Conservation (phyloP, 2,329 filamentous ascomycete species). For the Colletotrichum liaoningense region DNA sequence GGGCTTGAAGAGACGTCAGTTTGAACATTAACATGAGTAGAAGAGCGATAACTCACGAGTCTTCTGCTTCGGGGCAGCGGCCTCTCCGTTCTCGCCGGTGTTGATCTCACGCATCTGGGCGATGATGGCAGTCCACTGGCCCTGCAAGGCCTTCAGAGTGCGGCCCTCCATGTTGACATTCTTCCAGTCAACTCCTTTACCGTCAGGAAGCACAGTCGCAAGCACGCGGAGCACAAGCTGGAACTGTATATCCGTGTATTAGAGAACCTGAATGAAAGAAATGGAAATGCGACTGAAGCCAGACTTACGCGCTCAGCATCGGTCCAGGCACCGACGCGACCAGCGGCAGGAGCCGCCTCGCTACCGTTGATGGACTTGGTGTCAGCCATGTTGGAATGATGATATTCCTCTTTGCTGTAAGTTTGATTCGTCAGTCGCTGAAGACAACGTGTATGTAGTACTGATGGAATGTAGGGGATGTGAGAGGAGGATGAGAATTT, state of each 20-base stretch:
- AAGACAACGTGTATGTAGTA: background rate
- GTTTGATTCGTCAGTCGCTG: background rate
- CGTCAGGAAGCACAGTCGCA: conserved; percentile 43
- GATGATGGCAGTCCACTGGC: conserved; percentile 50
- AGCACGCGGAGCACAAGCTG: conserved; percentile 51
- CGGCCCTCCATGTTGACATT: conserved; percentile 50
- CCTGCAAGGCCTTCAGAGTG: conserved; percentile 50
- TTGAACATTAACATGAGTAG: background rate
- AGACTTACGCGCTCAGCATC: conserved; percentile 48
- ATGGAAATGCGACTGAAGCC: background rate
- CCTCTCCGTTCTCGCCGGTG: conserved; percentile 28
- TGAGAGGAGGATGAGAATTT: background rate
- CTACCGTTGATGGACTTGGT: conserved; percentile 35
- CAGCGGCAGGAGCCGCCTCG: conserved; percentile 33
- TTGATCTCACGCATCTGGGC: conserved; percentile 51
- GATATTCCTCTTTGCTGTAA: background rate
- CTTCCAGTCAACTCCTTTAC: conserved; percentile 49
- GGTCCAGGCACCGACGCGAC: conserved; percentile 44
- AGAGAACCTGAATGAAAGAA: background rate
- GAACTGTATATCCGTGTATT: conserved; percentile 38
- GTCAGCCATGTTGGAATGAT: conserved; percentile 40
- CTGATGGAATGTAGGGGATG: too few relatives aligned
- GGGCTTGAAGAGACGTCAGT: background rate
- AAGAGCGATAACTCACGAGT: background rate
- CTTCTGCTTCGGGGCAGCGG: conserved; percentile 27